phyloP scores from a whole-genome alignment of 768 basidiomycete genomes.

The Kondoa subrosea region DNA sequence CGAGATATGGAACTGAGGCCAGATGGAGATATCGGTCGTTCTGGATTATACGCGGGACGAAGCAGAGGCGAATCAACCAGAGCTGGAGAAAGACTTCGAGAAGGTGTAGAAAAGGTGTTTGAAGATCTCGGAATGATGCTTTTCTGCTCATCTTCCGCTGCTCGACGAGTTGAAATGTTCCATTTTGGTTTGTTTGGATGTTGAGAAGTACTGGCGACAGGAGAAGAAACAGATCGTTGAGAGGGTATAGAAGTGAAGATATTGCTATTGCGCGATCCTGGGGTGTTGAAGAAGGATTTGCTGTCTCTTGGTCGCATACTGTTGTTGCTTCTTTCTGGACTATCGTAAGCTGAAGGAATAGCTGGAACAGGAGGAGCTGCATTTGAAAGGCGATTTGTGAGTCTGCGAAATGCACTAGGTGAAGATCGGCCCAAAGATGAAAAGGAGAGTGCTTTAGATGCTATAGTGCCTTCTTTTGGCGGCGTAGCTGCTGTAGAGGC shows the following conservation, averaged over 20 bases:
- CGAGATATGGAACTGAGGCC: neutral
- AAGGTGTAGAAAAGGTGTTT: neutral
- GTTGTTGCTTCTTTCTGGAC: neutral
- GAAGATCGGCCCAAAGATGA: too few species aligned
- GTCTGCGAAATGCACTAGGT: neutral
- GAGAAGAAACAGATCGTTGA: neutral
- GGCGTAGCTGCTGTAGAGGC: neutral
- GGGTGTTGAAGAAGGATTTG: neutral
- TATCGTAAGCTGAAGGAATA: neutral
- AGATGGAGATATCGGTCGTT: neutral
- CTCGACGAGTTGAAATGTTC: neutral
- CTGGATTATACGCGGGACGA: neutral
- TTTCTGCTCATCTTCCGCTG: neutral
- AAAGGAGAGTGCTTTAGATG: neutral
- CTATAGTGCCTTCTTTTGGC: neutral
- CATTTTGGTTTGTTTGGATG: conserved; percentile 1
- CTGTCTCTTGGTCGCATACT: neutral
- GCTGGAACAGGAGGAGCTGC: neutral
- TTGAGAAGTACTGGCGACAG: neutral
- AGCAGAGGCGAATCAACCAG: conserved; percentile 1
- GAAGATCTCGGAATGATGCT: neutral
- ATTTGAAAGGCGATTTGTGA: neutral
- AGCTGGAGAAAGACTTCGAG: neutral
- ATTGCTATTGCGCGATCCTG: neutral
- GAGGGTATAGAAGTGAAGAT: neutral